These are phyloP conservation scores for Solanum hybrid DNA, from an alignment of 305 asterid genomes.

Conservation along the genomic window DNA sequence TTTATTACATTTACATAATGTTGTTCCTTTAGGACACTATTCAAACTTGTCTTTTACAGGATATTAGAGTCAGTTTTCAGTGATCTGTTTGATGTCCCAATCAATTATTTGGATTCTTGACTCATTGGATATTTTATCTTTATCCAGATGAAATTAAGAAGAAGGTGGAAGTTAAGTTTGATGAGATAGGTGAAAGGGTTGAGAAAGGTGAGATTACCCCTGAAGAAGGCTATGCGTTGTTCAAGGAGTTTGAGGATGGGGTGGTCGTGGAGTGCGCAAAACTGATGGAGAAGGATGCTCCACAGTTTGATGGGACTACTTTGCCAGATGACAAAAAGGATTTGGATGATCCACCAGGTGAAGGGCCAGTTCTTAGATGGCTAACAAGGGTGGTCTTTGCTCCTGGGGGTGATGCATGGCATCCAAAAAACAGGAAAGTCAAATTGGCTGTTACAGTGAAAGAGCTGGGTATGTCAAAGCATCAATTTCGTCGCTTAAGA, in stretches of 20 bases:
- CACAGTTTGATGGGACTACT: slow-evolving; percentile 30
- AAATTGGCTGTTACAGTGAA: slow-evolving; percentile 71
- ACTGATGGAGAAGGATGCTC: slow-evolving; percentile 48
- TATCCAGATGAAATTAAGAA: slow-evolving; percentile 57
- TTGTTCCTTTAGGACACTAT: neutral
- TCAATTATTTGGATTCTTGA: neutral
- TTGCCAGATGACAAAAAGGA: slow-evolving; percentile 30
- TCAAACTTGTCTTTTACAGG: neutral
- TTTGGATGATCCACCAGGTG: slow-evolving; percentile 73
- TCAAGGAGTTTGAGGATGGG: slow-evolving; percentile 79
- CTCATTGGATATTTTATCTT: neutral
- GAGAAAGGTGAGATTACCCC: slow-evolving; percentile 68
- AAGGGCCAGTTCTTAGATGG: slow-evolving; percentile 93
- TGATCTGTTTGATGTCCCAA: neutral
- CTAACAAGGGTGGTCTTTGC: slow-evolving; percentile 59
- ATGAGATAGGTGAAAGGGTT: slow-evolving; percentile 70
- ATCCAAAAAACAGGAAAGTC: slow-evolving; percentile 78
- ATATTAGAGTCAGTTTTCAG: neutral
- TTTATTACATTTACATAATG: neutral
- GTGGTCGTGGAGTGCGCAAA: slow-evolving; percentile 64
- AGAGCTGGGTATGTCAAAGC: slow-evolving; percentile 73
- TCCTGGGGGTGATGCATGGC: slow-evolving; percentile 97
- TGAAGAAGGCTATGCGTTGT: slow-evolving; percentile 72
- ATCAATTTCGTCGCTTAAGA: slow-evolving; percentile 64
- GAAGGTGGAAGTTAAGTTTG: slow-evolving; percentile 62